Evolutionary conservation across 805 yeast species (phyloP).

Genomic region (Candida easanensis): DNA sequence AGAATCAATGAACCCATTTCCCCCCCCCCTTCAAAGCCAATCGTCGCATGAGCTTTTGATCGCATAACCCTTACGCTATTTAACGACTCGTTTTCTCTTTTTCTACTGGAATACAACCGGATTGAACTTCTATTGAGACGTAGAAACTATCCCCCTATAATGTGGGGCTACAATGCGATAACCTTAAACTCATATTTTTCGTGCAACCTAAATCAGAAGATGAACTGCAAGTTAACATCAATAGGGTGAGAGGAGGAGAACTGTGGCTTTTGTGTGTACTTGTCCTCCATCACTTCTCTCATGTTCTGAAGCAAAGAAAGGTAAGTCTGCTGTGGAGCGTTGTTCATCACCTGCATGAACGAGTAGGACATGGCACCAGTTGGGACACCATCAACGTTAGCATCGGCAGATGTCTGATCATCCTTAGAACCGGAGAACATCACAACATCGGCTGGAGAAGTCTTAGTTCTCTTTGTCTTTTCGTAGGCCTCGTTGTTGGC

Average conservation of each 20-base stretch:
- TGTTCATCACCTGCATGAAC: constrained; percentile 59
- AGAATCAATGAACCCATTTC: neutral
- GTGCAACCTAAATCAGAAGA: constrained; percentile 21
- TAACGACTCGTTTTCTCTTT: neutral
- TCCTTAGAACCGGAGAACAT: constrained; percentile 82
- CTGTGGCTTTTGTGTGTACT: constrained; percentile 83
- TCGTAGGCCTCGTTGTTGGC: constrained; percentile 36
- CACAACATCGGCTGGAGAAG: constrained; percentile 75
- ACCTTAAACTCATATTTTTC: no score
- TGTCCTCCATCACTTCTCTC: constrained; percentile 57
- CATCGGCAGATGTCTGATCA: constrained; percentile 81
- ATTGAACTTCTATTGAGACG: no score
- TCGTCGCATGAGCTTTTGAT: no score
- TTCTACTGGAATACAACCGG: neutral
- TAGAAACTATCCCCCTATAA: no score
- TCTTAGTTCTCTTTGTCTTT: constrained; percentile 50
- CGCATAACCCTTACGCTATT: neutral
- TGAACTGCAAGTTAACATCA: constrained; percentile 54
- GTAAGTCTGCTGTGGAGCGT: constrained; percentile 65
- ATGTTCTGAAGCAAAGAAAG: constrained; percentile 66
- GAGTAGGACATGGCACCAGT: constrained; percentile 89
- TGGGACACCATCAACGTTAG: constrained; percentile 62
- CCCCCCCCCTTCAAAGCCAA: no score
- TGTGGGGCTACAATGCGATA: no score
- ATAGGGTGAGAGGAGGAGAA: constrained; percentile 79